Evolutionary conservation across 2,329 filamentous ascomycete genomes (phyloP).

Genomic region (Acrodontium crateriforme): DNA sequence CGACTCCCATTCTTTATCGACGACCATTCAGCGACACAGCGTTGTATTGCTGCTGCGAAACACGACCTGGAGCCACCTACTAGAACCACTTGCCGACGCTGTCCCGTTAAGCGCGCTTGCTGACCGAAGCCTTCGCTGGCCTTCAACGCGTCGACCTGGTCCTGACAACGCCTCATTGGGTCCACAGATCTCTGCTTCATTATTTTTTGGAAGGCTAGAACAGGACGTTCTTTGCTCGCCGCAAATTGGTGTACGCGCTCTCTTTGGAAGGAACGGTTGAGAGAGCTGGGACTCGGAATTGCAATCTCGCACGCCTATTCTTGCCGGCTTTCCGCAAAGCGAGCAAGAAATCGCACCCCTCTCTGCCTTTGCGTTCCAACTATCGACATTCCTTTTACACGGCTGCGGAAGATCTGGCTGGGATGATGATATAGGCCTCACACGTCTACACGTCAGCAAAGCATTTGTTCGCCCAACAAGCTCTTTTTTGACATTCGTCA

Average conservation of each 20-base stretch:
- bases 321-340: slow-evolving; percentile 3
- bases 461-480: slow-evolving; percentile 10
- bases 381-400: slow-evolving; percentile 18
- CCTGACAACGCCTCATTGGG: too few species aligned
- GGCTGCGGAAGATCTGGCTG: slow-evolving; percentile 7
- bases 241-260: slow-evolving; percentile 1
- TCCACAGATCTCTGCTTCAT: too few species aligned
- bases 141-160: too few species aligned
- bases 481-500: slow-evolving; percentile 26
- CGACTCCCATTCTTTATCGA: too few species aligned
- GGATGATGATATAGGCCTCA: slow-evolving; percentile 15
- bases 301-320: slow-evolving; percentile 1
- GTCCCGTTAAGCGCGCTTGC: too few species aligned
- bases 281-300: slow-evolving; percentile 2
- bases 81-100: too few species aligned
- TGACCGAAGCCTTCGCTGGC: too few species aligned
- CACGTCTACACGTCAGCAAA: slow-evolving; percentile 3
- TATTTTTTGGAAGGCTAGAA: slow-evolving; percentile 2
- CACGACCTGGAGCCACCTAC: too few species aligned
- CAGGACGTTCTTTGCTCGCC: slow-evolving; percentile 2
- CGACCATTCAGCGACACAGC: too few species aligned
- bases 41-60: too few species aligned
- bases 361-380: slow-evolving; percentile 10
- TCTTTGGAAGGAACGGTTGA: slow-evolving; percentile 6
- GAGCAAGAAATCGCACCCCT: slow-evolving; percentile 2